Percentiles rank a stretch among this genome's conserved stretches.
These are phyloP conservation scores for Phytophthora cajani DNA, from an alignment of 352 stramenopile genomes.

Conservation along the genomic window DNA sequence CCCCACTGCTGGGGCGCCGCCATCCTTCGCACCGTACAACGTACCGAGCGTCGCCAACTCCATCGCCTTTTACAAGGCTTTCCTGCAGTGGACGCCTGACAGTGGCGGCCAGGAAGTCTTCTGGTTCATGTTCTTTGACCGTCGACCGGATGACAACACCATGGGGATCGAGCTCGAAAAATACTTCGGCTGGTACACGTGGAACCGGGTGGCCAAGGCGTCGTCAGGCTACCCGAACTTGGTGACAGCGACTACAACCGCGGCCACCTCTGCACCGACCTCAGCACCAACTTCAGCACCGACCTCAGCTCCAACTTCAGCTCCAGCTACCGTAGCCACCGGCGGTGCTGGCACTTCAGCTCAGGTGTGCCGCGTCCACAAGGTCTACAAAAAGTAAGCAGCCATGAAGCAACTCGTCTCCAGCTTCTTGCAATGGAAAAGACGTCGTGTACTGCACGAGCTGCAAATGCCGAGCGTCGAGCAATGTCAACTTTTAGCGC, in stretches of 20 bases:
- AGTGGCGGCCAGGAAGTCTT: slow-evolving; percentile 60
- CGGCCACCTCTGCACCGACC: slow-evolving; percentile 9
- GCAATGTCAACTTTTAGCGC: too few species aligned
- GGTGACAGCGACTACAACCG: slow-evolving; percentile 13
- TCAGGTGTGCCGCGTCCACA: slow-evolving; percentile 48
- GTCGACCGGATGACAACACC: slow-evolving; percentile 52
- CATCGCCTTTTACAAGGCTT: slow-evolving; percentile 63
- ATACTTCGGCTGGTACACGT: slow-evolving; percentile 82
- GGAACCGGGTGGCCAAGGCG: slow-evolving; percentile 42
- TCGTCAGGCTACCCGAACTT: slow-evolving; percentile 44
- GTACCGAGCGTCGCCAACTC: slow-evolving; percentile 60
- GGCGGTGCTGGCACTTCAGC: slow-evolving; percentile 4
- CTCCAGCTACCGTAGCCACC: slow-evolving; percentile 4
- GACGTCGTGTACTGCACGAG: too few species aligned
- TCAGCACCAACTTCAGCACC: slow-evolving; percentile 16
- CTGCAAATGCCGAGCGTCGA: too few species aligned
- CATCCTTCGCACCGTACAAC: slow-evolving; percentile 46
- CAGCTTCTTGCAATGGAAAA: neutral
- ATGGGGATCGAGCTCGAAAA: slow-evolving; percentile 61
- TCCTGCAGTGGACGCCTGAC: slow-evolving; percentile 64
- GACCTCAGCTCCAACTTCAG: slow-evolving; percentile 11
- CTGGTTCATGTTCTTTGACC: slow-evolving; percentile 88
- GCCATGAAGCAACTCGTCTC: neutral
- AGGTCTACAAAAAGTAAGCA: slow-evolving; percentile 30
- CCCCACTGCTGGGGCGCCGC: slow-evolving; percentile 50